Base-by-base conservation (phyloP, 2,329 filamentous ascomycete species). In the Proliferodiscus dingleyae region DNA sequence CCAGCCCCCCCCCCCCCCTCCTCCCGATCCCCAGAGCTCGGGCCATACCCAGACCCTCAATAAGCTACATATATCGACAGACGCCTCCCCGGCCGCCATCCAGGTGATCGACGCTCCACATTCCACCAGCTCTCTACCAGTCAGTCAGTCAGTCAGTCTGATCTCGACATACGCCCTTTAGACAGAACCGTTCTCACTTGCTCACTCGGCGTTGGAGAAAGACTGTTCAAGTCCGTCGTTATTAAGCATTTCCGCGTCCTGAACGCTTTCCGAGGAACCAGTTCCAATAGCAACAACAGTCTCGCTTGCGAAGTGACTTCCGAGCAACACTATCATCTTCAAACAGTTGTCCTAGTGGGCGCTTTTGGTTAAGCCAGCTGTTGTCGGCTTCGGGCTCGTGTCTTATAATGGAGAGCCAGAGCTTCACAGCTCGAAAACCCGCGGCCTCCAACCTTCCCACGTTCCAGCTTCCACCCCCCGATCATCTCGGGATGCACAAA, bases 341-440 rank as follows among this genome's bases (percentile, higher is more conserved):
- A 22, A 22, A 26, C 30, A 30, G 33, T 34, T 36, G 9, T 19
- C 23, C 40, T 29, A 33, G 13, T 46, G 33, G 10, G 29, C 42
- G 22, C 33, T 47, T 39, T 33, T n/a, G 9, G 32, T 26, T 13
- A 21, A 45, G 46, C 30, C 28, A 46, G 32, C 37, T 53, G 46
- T 21, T 50, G 49, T 57, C 49, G 54, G 54, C 50, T 55, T 56
- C 49, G 41, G 53, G 70, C 50, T 52, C 44, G 45, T 54, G 39
- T 52, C 57, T 45, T 45, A 55, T 71, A 64, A 75, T 83, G 70
- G 74, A 74, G 65, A 71, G 73, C 58, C 73, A 76, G 62, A 85
- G 83, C 69, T 81, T 89, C 64, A 79, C 82, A 56, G 75, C 82
- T 65, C 78, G 85, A 60, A 79, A 85, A 66, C 78, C 81, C 61